Percentiles rank a stretch among this genome's conserved stretches.
These are phyloP conservation scores for Sporobolomyces phaffii DNA, from an alignment of 768 basidiomycete genomes.

Conservation along the genomic window DNA sequence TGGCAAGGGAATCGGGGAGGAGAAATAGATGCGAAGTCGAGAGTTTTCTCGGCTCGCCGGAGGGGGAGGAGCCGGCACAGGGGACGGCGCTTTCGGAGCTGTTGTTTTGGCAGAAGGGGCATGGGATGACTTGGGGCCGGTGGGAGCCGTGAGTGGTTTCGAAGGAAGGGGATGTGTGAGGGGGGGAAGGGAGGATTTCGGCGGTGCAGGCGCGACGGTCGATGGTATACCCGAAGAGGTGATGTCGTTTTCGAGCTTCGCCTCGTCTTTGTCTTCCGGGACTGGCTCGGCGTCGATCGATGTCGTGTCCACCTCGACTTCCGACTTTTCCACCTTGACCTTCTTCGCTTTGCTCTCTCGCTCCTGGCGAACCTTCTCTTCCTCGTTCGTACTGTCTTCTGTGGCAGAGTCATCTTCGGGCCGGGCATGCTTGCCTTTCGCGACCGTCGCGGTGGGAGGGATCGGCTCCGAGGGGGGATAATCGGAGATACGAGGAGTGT, in stretches of 20 bases:
- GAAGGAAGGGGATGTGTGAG: slow-evolving; percentile 6
- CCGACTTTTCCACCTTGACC: slow-evolving; percentile 9
- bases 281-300: neutral
- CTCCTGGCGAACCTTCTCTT: slow-evolving; percentile 13
- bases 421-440: slow-evolving; percentile 24
- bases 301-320: slow-evolving; percentile 1
- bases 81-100: neutral
- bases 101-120: neutral
- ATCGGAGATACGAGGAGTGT: no score
- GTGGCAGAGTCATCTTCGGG: slow-evolving; percentile 18
- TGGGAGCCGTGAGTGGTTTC: slow-evolving; percentile 45
- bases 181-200: neutral
- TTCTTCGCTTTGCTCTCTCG: slow-evolving; percentile 30
- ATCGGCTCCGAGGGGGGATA: neutral
- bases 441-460: neutral
- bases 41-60: slow-evolving; percentile 44
- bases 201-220: neutral
- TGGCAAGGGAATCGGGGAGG: slow-evolving; percentile 46
- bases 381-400: slow-evolving; percentile 14
- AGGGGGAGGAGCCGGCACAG: neutral
- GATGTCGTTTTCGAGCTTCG: neutral
- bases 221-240: neutral
- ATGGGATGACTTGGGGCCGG: slow-evolving; percentile 7
- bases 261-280: no score
- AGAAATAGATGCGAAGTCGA: slow-evolving; percentile 50